Percentiles rank a stretch among this genome's conserved stretches.
Conservation (phyloP, 345 rosid genomes). For the Syzygium aqueum region DNA sequence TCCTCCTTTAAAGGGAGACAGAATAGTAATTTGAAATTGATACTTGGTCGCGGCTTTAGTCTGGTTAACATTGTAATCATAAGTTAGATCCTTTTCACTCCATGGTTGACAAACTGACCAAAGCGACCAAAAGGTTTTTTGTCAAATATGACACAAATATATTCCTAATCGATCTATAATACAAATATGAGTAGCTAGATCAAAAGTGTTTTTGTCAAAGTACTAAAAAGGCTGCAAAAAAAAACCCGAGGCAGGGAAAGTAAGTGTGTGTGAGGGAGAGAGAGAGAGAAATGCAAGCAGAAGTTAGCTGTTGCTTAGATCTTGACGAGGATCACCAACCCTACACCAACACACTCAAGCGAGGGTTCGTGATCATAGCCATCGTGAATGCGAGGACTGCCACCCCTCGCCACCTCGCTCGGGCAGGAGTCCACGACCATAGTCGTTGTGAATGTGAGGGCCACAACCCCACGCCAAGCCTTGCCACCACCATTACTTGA, state of each 20-base stretch:
- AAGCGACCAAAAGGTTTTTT: neutral
- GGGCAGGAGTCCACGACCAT: neutral
- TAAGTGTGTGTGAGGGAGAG: neutral
- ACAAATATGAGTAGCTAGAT: neutral
- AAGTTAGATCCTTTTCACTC: neutral
- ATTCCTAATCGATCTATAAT: too few relatives aligned
- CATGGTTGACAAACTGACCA: neutral
- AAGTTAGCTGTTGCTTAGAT: neutral
- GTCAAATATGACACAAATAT: neutral
- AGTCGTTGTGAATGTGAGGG: neutral
- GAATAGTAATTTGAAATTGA: neutral
- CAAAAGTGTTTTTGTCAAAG: neutral
- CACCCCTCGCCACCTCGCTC: neutral
- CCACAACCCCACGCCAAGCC: neutral
- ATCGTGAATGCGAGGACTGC: neutral
- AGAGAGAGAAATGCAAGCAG: accelerated
- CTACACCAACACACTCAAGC: neutral
- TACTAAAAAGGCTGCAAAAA: neutral
- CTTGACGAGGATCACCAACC: neutral
- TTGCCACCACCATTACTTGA: neutral
- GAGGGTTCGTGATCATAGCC: neutral
- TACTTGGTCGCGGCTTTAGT: neutral
- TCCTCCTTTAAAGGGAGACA: neutral
- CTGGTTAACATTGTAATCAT: neutral
- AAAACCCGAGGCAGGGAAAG: neutral